Evolutionary conservation across 805 yeast species (phyloP).

Genomic region (Candida argentea): DNA sequence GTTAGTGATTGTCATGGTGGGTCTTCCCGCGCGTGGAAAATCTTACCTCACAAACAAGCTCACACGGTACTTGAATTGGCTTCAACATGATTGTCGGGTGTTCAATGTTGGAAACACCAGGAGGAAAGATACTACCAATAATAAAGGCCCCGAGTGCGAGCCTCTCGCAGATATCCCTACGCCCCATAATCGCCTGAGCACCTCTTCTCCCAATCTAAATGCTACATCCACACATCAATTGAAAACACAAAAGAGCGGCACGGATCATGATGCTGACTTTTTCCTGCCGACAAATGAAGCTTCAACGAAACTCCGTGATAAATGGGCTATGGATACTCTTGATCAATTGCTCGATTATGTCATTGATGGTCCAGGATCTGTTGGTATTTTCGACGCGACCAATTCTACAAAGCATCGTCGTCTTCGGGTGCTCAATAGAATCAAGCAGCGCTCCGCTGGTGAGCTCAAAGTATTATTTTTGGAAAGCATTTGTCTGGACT

Average conservation of each 20-base stretch:
- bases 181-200: constrained; percentile 18
- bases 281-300: constrained; percentile 71
- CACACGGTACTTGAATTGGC: constrained; percentile 86
- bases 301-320: constrained; percentile 62
- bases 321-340: constrained; percentile 94
- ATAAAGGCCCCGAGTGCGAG: constrained; percentile 57
- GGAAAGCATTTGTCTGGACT: constrained; percentile 83
- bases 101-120: constrained; percentile 96
- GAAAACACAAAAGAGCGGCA: constrained; percentile 10
- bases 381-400: constrained; percentile 86
- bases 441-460: constrained; percentile 45
- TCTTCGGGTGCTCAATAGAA: constrained; percentile 43
- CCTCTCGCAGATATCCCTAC: constrained; percentile 42
- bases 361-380: constrained; percentile 73
- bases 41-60: constrained; percentile 87
- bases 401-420: constrained; percentile 65
- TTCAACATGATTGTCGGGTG: constrained; percentile 81
- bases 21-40: constrained; percentile 91
- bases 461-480: constrained; percentile 71
- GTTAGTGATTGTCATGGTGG: constrained; percentile 92
- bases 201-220: constrained; percentile 7
- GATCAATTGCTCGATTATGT: constrained; percentile 77
- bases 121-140: constrained; percentile 49
- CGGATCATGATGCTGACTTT: constrained; percentile 66
- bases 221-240: background rate